These are phyloP conservation scores for Exobasidium rhododendri DNA, from an alignment of 1,284 basidiomycete genomes.

Conservation along the genomic window DNA sequence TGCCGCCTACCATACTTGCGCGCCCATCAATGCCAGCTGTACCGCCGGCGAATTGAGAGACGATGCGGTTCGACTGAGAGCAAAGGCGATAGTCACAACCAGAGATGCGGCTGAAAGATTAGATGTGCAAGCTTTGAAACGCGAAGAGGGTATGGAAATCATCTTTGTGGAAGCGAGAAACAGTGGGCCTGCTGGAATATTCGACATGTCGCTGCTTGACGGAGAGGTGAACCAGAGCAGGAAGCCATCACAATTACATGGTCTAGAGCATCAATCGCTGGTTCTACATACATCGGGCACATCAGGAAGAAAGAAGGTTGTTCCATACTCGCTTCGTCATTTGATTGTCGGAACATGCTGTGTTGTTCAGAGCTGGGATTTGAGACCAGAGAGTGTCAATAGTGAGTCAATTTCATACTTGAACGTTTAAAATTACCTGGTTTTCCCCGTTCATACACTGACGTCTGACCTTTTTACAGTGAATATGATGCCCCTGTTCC, in stretches of 20 bases:
- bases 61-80: conserved; percentile 51
- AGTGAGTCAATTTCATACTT: conserved; percentile 24
- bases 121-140: conserved; percentile 34
- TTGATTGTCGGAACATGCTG: conserved; percentile 53
- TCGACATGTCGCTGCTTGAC: conserved; percentile 44
- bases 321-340: conserved; percentile 52
- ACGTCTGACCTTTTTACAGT: conserved; percentile 19
- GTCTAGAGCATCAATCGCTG: conserved; percentile 48
- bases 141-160: conserved; percentile 51
- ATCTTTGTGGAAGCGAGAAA: conserved; percentile 47
- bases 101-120: conserved; percentile 48
- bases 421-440: neutral
- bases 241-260: conserved; percentile 38
- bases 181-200: conserved; percentile 48
- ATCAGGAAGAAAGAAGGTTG: conserved; percentile 54
- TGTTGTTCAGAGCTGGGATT: conserved; percentile 52
- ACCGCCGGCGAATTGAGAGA: conserved; percentile 53
- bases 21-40: conserved; percentile 52
- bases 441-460: too few relatives aligned
- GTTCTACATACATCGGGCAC: conserved; percentile 55
- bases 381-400: conserved; percentile 50
- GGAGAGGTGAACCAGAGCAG: conserved; percentile 22
- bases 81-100: conserved; percentile 51
- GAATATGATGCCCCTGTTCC: conserved; percentile 56
- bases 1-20: conserved; percentile 52